Evolutionary conservation across 768 basidiomycete species (phyloP).

Genomic region (Leucocoprinus birnbaumii): DNA sequence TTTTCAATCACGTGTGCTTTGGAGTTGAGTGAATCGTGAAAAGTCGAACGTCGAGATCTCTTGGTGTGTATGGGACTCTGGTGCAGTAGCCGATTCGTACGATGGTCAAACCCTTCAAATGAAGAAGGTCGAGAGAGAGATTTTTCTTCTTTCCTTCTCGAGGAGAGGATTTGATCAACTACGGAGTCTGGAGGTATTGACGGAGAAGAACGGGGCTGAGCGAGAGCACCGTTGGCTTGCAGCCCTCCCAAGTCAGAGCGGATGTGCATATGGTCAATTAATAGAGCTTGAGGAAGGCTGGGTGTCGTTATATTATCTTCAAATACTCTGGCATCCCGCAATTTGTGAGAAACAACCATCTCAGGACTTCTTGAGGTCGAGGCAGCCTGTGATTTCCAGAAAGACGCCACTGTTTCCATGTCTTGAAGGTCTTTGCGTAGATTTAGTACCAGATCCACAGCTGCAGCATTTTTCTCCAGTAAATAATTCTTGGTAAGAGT

Average conservation of each 20-base stretch:
- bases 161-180: not conserved
- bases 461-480: conserved; percentile 39
- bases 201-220: not conserved
- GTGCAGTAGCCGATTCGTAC: too few species aligned
- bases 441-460: conserved; percentile 40
- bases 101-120: not conserved
- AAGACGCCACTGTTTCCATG: conserved; percentile 33
- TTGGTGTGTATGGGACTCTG: not conserved
- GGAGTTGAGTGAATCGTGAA: not conserved
- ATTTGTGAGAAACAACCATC: conserved; percentile 28
- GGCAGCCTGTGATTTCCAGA: conserved; percentile 41
- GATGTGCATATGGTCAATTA: conserved; percentile 16
- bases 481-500: conserved; percentile 30
- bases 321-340: conserved; percentile 8
- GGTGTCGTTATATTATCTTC: not conserved
- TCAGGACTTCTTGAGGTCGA: conserved; percentile 19
- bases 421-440: conserved; percentile 39
- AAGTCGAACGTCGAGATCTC: not conserved
- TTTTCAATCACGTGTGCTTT: not conserved
- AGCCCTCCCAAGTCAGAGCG: not conserved
- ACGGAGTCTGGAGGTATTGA: not conserved
- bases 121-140: not conserved
- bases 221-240: not conserved
- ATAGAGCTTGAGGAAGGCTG: not conserved
- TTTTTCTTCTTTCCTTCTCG: not conserved